Base-by-base conservation (phyloP, 768 basidiomycete species). In the Pulveroboletus ravenelii region DNA sequence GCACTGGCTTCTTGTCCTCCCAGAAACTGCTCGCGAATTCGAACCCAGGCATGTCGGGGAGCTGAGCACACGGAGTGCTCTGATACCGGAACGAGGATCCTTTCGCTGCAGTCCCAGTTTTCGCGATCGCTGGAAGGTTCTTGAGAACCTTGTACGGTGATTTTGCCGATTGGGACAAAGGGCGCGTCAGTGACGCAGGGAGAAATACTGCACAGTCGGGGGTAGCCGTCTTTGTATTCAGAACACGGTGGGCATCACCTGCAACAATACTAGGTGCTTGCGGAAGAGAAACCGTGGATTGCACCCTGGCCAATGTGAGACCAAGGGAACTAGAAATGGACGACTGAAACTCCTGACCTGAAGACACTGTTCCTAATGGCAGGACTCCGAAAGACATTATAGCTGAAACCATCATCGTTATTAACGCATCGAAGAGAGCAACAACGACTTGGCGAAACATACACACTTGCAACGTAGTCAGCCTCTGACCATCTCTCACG, bases 1-100 rank as follows among this genome's bases (percentile, higher is more conserved):
- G 76, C 10, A 72, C 65, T 0, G 78, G 76, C 48, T 81, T 82
- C 70, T 82, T 82, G 64, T 82, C 79, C 56, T 82, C 79, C 77
- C 77, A 80, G 44, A 81, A 64, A 48, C 74, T 74, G 55, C 80
- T 78, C 13, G 68, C 70, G 51, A 81, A 78, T 62, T 81, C 79
- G 56, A 81, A 80, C 10, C 72, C 69, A 2, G 73, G 68, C 42
- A 62, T 67, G 30, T 75, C 74, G 0, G 79, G 76, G 10, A 78
- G 70, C 42, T 72, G 72, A 13, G 68, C 68, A 47, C 77, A 74
- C 2, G 78, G 74, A 0, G 79, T 80, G 27, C 70, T 73, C 58
- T 82, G 79, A 52, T 66, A 78, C 13, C 73, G 70, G 57, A 80
- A 80, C 5, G 78, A 79, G 10, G 73, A 71, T 6, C 71, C 74